Evolutionary conservation across 805 yeast genomes (phyloP).

Genomic region (Ascoidea tarda): DNA sequence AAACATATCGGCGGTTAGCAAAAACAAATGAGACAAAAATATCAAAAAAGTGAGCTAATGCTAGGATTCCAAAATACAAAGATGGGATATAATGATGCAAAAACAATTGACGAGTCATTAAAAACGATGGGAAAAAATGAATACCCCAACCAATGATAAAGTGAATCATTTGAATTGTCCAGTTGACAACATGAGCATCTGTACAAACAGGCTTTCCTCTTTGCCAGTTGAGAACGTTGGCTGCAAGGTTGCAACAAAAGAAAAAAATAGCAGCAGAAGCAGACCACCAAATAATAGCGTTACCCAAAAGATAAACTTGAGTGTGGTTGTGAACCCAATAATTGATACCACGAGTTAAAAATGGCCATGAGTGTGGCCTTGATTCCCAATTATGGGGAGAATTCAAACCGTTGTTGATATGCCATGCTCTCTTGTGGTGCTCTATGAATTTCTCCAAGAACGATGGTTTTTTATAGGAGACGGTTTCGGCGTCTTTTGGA

Average conservation of each 20-base stretch:
- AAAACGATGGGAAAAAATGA: constrained; percentile 82
- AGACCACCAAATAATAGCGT: constrained; percentile 72
- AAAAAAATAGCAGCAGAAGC: constrained; percentile 37
- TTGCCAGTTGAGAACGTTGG: constrained; percentile 50
- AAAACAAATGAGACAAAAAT: constrained; percentile 30
- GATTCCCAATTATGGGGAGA: constrained; percentile 63
- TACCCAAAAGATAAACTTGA: constrained; percentile 63
- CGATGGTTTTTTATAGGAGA: constrained; percentile 37
- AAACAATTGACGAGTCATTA: constrained; percentile 89
- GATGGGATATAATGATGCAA: constrained; percentile 92
- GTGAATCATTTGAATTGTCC: constrained; percentile 46
- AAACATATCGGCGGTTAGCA: constrained; percentile 26
- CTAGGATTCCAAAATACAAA: constrained; percentile 72
- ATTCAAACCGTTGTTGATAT: constrained; percentile 53
- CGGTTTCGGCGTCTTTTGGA: constrained; percentile 27
- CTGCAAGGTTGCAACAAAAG: constrained; percentile 30
- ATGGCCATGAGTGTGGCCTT: constrained; percentile 62
- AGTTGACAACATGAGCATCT: constrained; percentile 44
- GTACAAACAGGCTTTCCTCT: constrained; percentile 33
- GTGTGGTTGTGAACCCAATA: constrained; percentile 55
- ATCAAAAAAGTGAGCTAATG: constrained; percentile 56
- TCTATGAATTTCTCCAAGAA: constrained; percentile 51
- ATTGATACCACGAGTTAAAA: constrained; percentile 62
- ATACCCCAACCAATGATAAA: constrained; percentile 69
- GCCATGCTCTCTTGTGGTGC: constrained; percentile 66